These are phyloP conservation scores for Populus deltoides DNA, from an alignment of 345 rosid genomes.

Conservation along the genomic window DNA sequence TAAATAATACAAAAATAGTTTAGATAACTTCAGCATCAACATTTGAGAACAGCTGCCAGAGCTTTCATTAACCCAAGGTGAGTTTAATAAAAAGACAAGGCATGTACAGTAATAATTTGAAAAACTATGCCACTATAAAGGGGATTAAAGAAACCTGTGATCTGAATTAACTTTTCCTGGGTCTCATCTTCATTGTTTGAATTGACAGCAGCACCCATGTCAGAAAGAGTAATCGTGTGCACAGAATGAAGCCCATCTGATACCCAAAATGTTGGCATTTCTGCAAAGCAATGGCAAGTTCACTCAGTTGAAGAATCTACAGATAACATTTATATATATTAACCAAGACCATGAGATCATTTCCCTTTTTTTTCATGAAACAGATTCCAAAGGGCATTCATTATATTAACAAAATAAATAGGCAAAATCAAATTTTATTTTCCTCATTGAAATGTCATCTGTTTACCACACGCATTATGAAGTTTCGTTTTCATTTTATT, in stretches of 20 bases:
- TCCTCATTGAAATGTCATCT: not conserved
- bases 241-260: constrained; percentile 61
- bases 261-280: constrained; percentile 62
- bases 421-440: not conserved
- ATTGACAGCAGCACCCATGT: constrained; percentile 33
- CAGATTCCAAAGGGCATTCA: not conserved
- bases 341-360: not conserved
- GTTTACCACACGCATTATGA: not conserved
- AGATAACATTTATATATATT: not conserved
- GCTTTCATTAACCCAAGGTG: not conserved
- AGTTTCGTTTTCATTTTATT: not conserved
- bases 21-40: not conserved
- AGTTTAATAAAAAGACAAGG: not conserved
- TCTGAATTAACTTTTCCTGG: constrained; percentile 35
- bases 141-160: constrained; percentile 41
- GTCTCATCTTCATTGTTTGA: constrained; percentile 41
- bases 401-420: not conserved
- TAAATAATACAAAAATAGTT: constrained; percentile 11
- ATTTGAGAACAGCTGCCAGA: not conserved
- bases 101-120: not conserved
- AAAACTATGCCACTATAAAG: not conserved
- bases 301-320: constrained; percentile 7
- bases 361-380: not conserved
- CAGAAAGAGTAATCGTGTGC: constrained; percentile 44
- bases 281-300: constrained; percentile 37